Conservation (phyloP, 1,284 basidiomycete genomes). For the Violaceomyces palustris region DNA sequence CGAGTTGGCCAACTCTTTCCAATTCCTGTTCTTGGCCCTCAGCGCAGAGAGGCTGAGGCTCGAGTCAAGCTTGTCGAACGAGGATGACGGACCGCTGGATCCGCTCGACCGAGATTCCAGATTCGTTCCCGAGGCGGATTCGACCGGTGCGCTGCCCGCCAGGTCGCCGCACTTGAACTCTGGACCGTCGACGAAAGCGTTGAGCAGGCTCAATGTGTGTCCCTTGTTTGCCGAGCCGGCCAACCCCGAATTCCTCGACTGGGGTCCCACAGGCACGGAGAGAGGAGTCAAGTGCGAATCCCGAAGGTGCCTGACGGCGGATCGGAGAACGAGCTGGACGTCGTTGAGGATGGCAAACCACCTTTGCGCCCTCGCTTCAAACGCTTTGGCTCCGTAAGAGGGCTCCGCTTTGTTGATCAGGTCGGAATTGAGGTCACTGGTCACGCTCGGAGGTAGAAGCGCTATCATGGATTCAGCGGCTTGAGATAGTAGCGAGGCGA, state of each 20-base stretch:
- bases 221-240: slow-evolving; percentile 18
- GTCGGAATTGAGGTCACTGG: slow-evolving; percentile 1
- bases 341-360: slow-evolving; percentile 36
- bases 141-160: no score
- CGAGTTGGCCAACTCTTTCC: slow-evolving; percentile 16
- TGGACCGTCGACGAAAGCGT: slow-evolving; percentile 22
- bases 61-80: slow-evolving; percentile 11
- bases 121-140: neutral
- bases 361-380: slow-evolving; percentile 20
- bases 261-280: slow-evolving; percentile 7
- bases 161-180: slow-evolving; percentile 24
- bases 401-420: neutral
- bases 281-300: slow-evolving; percentile 22
- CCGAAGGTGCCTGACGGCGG: slow-evolving; percentile 16
- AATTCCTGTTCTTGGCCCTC: slow-evolving; percentile 17
- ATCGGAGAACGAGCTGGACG: slow-evolving; percentile 24
- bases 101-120: neutral
- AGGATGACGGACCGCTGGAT: neutral
- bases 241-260: slow-evolving; percentile 11
- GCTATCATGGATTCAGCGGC: slow-evolving; percentile 29
- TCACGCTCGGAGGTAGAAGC: slow-evolving; percentile 5
- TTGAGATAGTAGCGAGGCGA: slow-evolving; percentile 20
- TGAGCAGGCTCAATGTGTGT: slow-evolving; percentile 22
- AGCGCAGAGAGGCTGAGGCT: slow-evolving; percentile 17
- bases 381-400: slow-evolving; percentile 15